A percentile compares a stretch with the other conserved stretches of the same genome.
Conservation (phyloP, 768 basidiomycete species). For the Podaxis carcinomalis region DNA sequence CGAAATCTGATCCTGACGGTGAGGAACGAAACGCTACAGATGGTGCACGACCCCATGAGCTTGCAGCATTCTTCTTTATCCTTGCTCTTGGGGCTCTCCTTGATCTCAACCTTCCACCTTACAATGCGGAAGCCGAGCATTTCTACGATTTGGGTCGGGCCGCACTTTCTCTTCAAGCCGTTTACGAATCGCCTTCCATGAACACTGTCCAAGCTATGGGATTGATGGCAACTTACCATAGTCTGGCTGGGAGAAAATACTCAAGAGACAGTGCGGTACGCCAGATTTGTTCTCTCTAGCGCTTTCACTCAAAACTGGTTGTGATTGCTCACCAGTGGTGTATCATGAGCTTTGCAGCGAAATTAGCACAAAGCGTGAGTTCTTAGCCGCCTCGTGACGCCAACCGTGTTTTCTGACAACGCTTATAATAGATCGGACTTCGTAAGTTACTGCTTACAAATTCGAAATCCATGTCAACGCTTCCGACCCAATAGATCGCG, state of each 20-base stretch:
- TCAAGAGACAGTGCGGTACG: constrained; percentile 39
- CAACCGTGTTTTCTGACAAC: background rate
- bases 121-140: constrained; percentile 55
- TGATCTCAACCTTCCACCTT: constrained; percentile 46
- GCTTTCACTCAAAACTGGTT: constrained; percentile 13
- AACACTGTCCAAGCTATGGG: constrained; percentile 58
- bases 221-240: constrained; percentile 53
- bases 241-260: constrained; percentile 47
- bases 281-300: constrained; percentile 18
- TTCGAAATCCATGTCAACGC: background rate
- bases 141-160: constrained; percentile 57
- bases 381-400: constrained; percentile 4
- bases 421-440: constrained; percentile 44
- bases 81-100: constrained; percentile 61
- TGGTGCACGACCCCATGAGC: constrained; percentile 34
- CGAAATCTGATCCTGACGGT: background rate
- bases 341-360: constrained; percentile 51
- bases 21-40: background rate
- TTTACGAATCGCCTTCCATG: constrained; percentile 52
- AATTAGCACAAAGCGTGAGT: constrained; percentile 51
- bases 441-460: constrained; percentile 37
- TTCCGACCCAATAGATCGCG: constrained; percentile 47
- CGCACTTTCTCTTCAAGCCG: constrained; percentile 44
- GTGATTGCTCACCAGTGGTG: constrained; percentile 35
- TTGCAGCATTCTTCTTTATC: constrained; percentile 53